Evolutionary conservation across 345 rosid genomes (phyloP).

Genomic region (Eucalyptus sideroxylon): DNA sequence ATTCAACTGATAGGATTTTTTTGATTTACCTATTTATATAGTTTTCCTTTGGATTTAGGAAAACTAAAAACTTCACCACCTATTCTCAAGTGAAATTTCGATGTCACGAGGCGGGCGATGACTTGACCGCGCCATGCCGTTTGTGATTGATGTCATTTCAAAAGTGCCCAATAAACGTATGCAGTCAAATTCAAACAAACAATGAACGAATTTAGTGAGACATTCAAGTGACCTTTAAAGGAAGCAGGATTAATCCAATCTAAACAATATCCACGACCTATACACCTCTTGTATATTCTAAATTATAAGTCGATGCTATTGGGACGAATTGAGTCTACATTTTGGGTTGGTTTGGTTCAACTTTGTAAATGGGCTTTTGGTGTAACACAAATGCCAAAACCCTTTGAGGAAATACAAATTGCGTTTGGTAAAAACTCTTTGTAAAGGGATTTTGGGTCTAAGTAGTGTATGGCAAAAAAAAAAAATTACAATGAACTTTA

Average conservation of each 20-base stretch:
- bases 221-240: not conserved
- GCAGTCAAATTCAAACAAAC: not conserved
- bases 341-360: no score
- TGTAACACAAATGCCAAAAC: no score
- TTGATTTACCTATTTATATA: no score
- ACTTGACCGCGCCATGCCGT: not conserved
- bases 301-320: not conserved
- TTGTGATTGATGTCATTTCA: not conserved
- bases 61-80: not conserved
- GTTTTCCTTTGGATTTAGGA: not conserved
- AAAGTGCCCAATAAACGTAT: not conserved
- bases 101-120: not conserved
- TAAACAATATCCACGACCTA: not conserved
- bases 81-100: not conserved
- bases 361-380: accelerated
- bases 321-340: not conserved
- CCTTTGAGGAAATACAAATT: no score
- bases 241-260: not conserved
- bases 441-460: no score
- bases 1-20: no score
- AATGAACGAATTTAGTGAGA: not conserved
- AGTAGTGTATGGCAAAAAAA: no score
- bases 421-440: accelerated
- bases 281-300: not conserved
- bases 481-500: no score